Percentiles rank a stretch among this genome's conserved stretches.
Conservation (phyloP, 768 basidiomycete genomes). For the Tricholoma bakamatsutake region DNA sequence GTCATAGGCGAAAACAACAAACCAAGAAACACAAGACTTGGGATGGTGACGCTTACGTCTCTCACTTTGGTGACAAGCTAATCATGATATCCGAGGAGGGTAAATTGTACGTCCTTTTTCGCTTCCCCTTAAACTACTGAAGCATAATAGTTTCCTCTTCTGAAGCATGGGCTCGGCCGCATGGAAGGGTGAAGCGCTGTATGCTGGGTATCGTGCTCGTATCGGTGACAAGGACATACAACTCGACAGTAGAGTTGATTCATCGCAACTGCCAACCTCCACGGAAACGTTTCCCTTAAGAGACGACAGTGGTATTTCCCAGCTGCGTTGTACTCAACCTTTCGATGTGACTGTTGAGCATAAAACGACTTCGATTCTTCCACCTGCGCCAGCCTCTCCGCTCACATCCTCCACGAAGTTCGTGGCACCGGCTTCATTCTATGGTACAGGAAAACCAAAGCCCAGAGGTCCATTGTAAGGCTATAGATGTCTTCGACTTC, state of each 20-base stretch:
- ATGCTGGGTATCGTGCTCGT: constrained; percentile 37
- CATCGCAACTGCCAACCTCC: constrained; percentile 45
- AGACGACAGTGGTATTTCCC: constrained; percentile 2
- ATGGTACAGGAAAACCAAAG: constrained; percentile 38
- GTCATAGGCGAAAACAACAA: constrained; percentile 68
- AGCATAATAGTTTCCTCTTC: not conserved
- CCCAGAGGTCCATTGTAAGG: constrained; percentile 46
- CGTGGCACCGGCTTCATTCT: constrained; percentile 58
- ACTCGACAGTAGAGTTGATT: constrained; percentile 45
- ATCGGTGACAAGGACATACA: constrained; percentile 60
- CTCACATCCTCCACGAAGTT: constrained; percentile 22
- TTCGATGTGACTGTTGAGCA: not conserved
- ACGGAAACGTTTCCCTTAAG: constrained; percentile 5
- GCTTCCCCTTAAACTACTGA: not conserved
- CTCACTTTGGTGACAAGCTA: constrained; percentile 42
- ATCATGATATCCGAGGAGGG: constrained; percentile 67
- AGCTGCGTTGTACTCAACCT: not conserved
- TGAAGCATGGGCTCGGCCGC: constrained; percentile 53
- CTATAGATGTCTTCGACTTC: not conserved
- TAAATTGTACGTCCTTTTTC: constrained; percentile 44
- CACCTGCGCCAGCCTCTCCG: no score
- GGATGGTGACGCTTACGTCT: constrained; percentile 74
- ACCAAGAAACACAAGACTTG: constrained; percentile 79
- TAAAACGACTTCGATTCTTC: not conserved
- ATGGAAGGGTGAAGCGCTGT: constrained; percentile 55